A percentile compares a stretch with the other conserved stretches of the same genome.
These are phyloP conservation scores for Fusarium sp. DNA, from an alignment of 2,329 filamentous ascomycete genomes.

Conservation along the genomic window DNA sequence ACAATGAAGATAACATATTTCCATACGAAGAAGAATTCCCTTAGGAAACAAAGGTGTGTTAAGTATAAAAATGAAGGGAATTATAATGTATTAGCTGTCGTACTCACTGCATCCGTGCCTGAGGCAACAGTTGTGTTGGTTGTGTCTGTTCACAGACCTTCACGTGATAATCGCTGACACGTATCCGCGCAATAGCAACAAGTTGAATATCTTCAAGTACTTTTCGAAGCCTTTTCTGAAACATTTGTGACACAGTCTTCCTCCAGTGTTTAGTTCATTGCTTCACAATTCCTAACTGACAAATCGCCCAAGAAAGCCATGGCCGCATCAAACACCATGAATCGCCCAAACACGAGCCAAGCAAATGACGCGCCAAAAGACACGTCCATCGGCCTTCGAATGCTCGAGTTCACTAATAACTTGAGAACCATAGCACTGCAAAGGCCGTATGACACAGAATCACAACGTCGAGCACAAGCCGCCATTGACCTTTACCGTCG, in stretches of 20 bases:
- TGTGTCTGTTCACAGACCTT: neutral
- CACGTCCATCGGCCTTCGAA: neutral
- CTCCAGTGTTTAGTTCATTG: neutral
- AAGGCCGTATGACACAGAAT: constrained; percentile 5
- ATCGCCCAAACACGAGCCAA: neutral
- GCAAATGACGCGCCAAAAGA: neutral
- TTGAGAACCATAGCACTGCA: neutral
- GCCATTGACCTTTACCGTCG: neutral
- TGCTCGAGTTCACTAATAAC: neutral
- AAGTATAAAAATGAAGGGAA: too few relatives aligned
- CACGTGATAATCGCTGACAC: neutral
- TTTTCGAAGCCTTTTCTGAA: neutral
- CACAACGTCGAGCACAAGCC: constrained; percentile 5
- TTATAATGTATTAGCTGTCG: too few relatives aligned
- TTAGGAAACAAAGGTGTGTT: too few relatives aligned
- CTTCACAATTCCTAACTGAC: neutral
- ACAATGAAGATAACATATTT: too few relatives aligned
- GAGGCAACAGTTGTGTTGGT: neutral
- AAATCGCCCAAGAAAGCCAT: neutral
- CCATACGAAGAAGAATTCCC: too few relatives aligned
- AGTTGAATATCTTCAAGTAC: neutral
- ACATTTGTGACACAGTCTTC: too few relatives aligned
- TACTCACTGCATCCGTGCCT: neutral
- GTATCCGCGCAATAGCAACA: neutral
- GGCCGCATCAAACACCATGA: neutral